Evolutionary conservation across 106 monocot species (phyloP).

Genomic region (Ottelia alismoides): DNA sequence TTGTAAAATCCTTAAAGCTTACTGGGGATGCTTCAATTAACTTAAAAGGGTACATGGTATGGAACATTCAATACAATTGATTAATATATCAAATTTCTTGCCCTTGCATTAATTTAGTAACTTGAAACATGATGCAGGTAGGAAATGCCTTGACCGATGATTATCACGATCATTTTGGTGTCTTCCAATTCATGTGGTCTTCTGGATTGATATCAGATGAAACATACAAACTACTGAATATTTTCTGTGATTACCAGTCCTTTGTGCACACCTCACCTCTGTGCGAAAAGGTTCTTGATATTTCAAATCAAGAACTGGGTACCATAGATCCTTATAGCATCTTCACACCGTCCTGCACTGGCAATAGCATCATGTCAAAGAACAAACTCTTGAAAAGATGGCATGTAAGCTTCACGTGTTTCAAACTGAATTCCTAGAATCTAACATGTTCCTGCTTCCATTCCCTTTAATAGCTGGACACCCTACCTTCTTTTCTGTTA

Average conservation of each 20-base stretch:
- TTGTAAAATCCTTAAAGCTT: slow-evolving; percentile 42
- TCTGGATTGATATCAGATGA: slow-evolving; percentile 88
- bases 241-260: slow-evolving; percentile 73
- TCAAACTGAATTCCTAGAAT: too few relatives aligned
- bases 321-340: slow-evolving; percentile 96
- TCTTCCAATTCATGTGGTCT: slow-evolving; percentile 96
- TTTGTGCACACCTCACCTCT: slow-evolving; percentile 57
- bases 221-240: slow-evolving; percentile 63
- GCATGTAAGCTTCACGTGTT: too few relatives aligned
- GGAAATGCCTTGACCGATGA: slow-evolving; percentile 96
- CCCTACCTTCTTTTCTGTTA: too few relatives aligned
- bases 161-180: slow-evolving; percentile 74
- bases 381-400: slow-evolving; percentile 74
- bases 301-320: slow-evolving; percentile 62
- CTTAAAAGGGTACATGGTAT: slow-evolving; percentile 92
- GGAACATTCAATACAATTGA: not conserved
- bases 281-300: slow-evolving; percentile 64
- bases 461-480: too few relatives aligned
- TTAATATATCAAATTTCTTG: not conserved
- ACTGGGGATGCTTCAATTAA: slow-evolving; percentile 60
- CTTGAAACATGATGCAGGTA: slow-evolving; percentile 37
- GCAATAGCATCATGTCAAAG: slow-evolving; percentile 31
- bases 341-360: slow-evolving; percentile 73
- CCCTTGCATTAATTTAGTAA: not conserved
- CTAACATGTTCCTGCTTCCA: too few relatives aligned